Conservation (phyloP, 371 early-diverging fungal genomes). For the Catenaria anguillulae region DNA sequence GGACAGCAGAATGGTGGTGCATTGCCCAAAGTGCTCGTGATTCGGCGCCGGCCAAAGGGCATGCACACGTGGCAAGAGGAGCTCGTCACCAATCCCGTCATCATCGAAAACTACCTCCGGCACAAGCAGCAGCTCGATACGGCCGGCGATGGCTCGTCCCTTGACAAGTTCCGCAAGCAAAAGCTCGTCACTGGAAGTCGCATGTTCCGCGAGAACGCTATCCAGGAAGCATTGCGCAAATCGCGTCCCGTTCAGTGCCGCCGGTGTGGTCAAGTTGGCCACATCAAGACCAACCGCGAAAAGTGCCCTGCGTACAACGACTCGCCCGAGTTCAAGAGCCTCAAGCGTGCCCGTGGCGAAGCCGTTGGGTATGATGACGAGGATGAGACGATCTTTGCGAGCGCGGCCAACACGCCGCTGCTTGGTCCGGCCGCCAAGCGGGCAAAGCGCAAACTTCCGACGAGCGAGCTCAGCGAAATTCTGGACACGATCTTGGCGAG, state of each 20-base stretch:
- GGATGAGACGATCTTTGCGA: too few species aligned
- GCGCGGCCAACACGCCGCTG: too few species aligned
- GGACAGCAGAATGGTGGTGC: too few species aligned
- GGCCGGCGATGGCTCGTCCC: slow-evolving; percentile 28
- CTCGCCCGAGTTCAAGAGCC: neutral
- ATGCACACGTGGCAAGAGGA: slow-evolving; percentile 60
- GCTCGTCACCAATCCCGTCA: slow-evolving; percentile 59
- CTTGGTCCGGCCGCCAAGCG: neutral
- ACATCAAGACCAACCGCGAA: slow-evolving; percentile 69
- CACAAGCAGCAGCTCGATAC: slow-evolving; percentile 36
- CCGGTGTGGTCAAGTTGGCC: slow-evolving; percentile 74
- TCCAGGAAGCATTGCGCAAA: slow-evolving; percentile 9
- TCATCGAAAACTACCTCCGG: slow-evolving; percentile 75
- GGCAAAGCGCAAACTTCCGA: slow-evolving; percentile 13
- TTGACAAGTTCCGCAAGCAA: slow-evolving; percentile 7
- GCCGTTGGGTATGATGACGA: neutral
- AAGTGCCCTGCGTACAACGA: slow-evolving; percentile 49
- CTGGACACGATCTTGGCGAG: slow-evolving; percentile 19
- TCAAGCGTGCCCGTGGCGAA: neutral
- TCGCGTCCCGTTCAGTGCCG: slow-evolving; percentile 18
- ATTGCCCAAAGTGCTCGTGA: neutral
- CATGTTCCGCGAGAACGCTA: slow-evolving; percentile 2
- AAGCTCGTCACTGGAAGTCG: neutral
- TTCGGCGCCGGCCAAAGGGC: slow-evolving; percentile 37
- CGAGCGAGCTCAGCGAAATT: slow-evolving; percentile 13